Evolutionary conservation across 208 protist species (phyloP), one percentile per base, ranked within the genome.

Genomic region (Willaertia magna): DNA sequence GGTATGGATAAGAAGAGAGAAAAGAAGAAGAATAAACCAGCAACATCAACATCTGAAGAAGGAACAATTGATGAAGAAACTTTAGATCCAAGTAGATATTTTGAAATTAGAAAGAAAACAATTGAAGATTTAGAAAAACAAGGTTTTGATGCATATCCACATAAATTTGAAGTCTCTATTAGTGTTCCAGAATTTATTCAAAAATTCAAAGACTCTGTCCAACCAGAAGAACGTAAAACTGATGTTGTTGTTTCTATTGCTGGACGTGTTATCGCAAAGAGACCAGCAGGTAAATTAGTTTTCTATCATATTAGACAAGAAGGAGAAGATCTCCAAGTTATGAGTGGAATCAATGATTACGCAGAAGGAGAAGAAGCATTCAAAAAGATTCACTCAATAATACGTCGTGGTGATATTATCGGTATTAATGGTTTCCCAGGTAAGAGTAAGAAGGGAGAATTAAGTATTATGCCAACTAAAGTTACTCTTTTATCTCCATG

Each of bases 361-460:
- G 89, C 86, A 9, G 18, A 43, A 47, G 86, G 89, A 61, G 85
- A 87, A 30, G 92, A 93, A 4, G 92, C 91, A 44, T 99, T 98
- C 86, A 75, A 86, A 0, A 87, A 92, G 11, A 93, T 97, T 67
- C 94, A 97, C 87, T 86, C 83, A 26, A 86, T 91, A 52, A 85
- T 99, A 20, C 93, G 96, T 88, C 93, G 98, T 86, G 99, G 99
- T 84, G 99, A 99, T 90, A 97, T 99, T 49, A 95, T 99, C 52
- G 98, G 98, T 75, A 90, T 99, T 2, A 87, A 47, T 4, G 98
- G 99, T 40, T 90, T 91, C 43, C 93, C 98, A 2, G 92, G 91
- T n/a, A 86, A 93, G 12, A 94, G 94, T 34, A 95, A 96, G 75
- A 93, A 92, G 34, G 94, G 91, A 49, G 94, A 97, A 89, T 93